Percentiles rank a stretch among this genome's conserved stretches.
phyloP scores from a whole-genome alignment of 192 early-diverging fungal species.

The Coemansia sp. region DNA sequence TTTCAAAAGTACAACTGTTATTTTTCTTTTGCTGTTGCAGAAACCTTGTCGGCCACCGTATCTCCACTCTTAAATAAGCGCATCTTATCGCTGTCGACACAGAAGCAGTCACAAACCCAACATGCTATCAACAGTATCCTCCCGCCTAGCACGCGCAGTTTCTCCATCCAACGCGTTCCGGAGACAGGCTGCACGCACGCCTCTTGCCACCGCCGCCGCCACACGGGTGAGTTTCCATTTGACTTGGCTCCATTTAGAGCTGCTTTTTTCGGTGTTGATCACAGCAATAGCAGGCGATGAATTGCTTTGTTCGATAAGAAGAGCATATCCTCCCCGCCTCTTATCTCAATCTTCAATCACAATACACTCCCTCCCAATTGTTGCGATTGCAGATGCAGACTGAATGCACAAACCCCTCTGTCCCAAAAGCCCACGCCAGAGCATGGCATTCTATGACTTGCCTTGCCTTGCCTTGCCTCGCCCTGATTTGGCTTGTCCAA shows the following conservation, averaged over 20 bases:
- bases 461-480: background rate
- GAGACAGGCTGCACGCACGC: slow-evolving; percentile 28
- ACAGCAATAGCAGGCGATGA: too few species aligned
- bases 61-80: too few species aligned
- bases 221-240: slow-evolving; percentile 38
- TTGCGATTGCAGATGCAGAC: too few species aligned
- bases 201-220: slow-evolving; percentile 19
- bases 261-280: too few species aligned
- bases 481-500: background rate
- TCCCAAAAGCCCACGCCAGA: too few species aligned
- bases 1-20: too few species aligned
- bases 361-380: background rate
- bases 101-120: background rate
- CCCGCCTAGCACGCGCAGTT: slow-evolving; percentile 22
- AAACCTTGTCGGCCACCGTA: too few species aligned
- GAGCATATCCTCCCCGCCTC: background rate
- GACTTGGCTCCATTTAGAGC: background rate
- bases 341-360: slow-evolving; percentile 2
- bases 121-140: slow-evolving; percentile 38
- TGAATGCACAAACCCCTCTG: too few species aligned
- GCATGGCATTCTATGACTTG: background rate
- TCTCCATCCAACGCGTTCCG: slow-evolving; percentile 23
- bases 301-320: too few species aligned
- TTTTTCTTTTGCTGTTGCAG: too few species aligned
- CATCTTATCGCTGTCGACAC: background rate